Evolutionary conservation across 2,329 filamentous ascomycete genomes (phyloP), one percentile per base, ranked within the genome.

Genomic region (Elsinoe australis): DNA sequence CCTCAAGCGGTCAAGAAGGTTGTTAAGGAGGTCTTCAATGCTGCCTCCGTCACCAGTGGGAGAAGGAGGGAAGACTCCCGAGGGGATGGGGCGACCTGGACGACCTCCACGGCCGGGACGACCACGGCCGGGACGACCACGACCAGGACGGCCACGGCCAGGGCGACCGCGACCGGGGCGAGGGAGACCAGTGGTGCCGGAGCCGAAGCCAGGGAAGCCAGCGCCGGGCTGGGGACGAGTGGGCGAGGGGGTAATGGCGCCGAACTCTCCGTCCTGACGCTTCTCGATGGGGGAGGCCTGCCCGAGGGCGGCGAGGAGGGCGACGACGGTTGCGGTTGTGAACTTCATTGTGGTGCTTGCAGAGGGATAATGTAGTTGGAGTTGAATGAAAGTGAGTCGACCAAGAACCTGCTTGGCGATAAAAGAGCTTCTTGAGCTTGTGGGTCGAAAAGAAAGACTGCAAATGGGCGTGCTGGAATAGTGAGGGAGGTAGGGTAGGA

Each of bases 381-480:
- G n/a, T 9, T 41, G 39, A 44, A 44, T 26, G 39, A 44, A 44
- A 31, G 39, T 10, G 28, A 31, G 26, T 44, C 15, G 39, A 32
- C 39, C 39, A 44, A 44, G 39, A 44, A 31, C 39, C 39, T 31
- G 39, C 39, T 44, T 44, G 39, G 39, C 26, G 17, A 36, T 5
- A 32, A 15, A 32, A 32, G 8, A 7, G n/a, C n/a, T 5, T n/a
- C 12, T 26, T 26, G 35, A 41, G 12, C n/a, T 28, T 26, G 21
- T n/a, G 19, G n/a, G n/a, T n/a, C n/a, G 24, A 32, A 32, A 44
- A 32, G 39, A 44, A 44, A 17, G 39, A 32, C 28, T 44, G 26
- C 28, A 18, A 24, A 28, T 26, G 24, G 32, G 12, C 39, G 39
- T 44, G 14, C 4, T n/a, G 15, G 24, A 19, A 28, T 24, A 28